Conservation (phyloP, 225 moss, liverwort and hornwort genomes). For the Bryoerythrophyllum caledonicum region DNA sequence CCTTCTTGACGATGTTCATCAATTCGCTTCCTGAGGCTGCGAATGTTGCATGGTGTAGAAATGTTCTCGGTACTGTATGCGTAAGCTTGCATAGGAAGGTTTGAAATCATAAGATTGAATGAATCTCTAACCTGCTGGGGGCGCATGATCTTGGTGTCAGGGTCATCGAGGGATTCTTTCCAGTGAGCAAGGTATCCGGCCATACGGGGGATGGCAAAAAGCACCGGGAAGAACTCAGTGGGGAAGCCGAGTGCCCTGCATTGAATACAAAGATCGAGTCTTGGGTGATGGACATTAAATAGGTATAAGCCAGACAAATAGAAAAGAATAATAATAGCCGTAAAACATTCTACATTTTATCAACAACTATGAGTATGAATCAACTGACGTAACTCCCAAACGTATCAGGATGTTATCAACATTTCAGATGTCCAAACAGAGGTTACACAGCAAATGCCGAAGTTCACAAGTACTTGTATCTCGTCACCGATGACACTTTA, state of each 20-base stretch:
- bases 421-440: neutral
- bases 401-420: neutral
- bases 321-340: neutral
- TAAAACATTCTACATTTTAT: neutral
- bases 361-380: neutral
- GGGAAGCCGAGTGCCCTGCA: slow-evolving; percentile 97
- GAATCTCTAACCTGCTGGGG: slow-evolving; percentile 78
- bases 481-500: neutral
- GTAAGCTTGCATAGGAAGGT: neutral
- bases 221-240: slow-evolving; percentile 86
- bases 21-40: neutral
- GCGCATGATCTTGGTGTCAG: slow-evolving; percentile 93
- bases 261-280: too few species aligned
- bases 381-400: slow-evolving; percentile 6
- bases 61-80: neutral
- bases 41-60: neutral
- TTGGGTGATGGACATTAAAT: neutral
- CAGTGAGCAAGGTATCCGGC: slow-evolving; percentile 94
- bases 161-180: slow-evolving; percentile 85
- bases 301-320: neutral
- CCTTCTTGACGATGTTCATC: neutral
- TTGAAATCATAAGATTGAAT: neutral
- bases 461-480: neutral
- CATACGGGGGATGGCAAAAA: slow-evolving; percentile 95
- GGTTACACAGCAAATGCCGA: slow-evolving; percentile 3